These are phyloP conservation scores for Apiospora kogelbergensis DNA, from an alignment of 2,329 filamentous ascomycete genomes.

Conservation along the genomic window DNA sequence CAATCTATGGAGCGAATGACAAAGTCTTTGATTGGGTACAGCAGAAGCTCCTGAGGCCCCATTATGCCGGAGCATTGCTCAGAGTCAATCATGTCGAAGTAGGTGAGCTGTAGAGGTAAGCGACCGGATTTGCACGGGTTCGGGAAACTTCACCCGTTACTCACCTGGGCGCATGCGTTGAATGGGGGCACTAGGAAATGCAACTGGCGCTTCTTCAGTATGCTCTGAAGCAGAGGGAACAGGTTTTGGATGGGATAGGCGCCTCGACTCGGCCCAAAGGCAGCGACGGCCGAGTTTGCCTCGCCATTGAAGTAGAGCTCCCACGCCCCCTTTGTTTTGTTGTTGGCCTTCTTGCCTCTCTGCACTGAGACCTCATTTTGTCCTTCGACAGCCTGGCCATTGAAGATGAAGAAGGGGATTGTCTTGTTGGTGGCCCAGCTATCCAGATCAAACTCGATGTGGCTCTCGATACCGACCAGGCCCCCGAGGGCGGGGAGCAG, in stretches of 20 bases:
- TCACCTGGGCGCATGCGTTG: constrained; percentile 82
- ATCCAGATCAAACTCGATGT: constrained; percentile 75
- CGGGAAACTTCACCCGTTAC: constrained; percentile 17
- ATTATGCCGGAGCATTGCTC: constrained; percentile 75
- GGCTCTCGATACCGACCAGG: constrained; percentile 73
- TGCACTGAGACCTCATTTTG: constrained; percentile 70
- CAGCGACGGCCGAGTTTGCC: constrained; percentile 76
- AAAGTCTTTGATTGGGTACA: constrained; percentile 79
- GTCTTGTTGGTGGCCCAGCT: constrained; percentile 69
- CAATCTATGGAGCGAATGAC: constrained; percentile 70
- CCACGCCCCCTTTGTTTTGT: constrained; percentile 80
- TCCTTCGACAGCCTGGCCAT: constrained; percentile 77
- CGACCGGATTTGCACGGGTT: constrained; percentile 19
- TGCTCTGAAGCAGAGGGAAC: constrained; percentile 73
- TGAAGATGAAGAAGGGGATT: constrained; percentile 86
- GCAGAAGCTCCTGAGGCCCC: constrained; percentile 79
- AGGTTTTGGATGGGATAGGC: constrained; percentile 71
- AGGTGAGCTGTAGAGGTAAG: constrained; percentile 62
- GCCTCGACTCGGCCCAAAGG: constrained; percentile 77
- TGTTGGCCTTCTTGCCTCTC: constrained; percentile 63
- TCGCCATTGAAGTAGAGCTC: constrained; percentile 78
- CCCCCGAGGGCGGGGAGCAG: constrained; percentile 88
- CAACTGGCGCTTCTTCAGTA: constrained; percentile 67
- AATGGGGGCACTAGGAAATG: constrained; percentile 84
- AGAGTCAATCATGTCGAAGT: constrained; percentile 68